Evolutionary conservation across 306 rosid genomes (phyloP).

Genomic region (Pyrus communis): DNA sequence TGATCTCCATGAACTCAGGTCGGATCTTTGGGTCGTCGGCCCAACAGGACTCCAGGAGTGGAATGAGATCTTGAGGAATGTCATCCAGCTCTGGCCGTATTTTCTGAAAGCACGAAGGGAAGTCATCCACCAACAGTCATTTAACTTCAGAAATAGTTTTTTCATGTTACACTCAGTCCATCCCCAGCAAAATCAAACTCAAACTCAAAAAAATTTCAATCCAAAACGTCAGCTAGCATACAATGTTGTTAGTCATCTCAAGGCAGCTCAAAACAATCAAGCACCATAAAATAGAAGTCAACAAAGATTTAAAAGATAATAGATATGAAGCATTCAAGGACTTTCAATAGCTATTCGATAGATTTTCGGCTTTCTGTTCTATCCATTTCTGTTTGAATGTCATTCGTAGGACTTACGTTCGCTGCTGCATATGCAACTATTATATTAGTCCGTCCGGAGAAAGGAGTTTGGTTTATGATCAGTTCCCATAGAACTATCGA

Average conservation of each 20-base stretch:
- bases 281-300: neutral
- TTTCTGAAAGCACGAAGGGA: neutral
- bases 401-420: constrained; percentile 24
- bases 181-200: neutral
- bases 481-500: constrained; percentile 52
- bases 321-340: neutral
- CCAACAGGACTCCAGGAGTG: constrained; percentile 63
- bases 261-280: neutral
- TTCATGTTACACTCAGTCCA: neutral
- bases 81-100: constrained; percentile 33
- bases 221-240: neutral
- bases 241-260: neutral
- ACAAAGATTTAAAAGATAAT: neutral
- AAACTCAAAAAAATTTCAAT: neutral
- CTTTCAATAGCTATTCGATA: neutral
- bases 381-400: neutral
- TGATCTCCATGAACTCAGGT: constrained; percentile 47
- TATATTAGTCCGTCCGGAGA: constrained; percentile 29
- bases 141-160: neutral
- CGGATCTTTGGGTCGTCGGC: constrained; percentile 40
- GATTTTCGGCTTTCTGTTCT: neutral
- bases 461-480: constrained; percentile 51
- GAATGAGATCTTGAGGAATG: constrained; percentile 29
- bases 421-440: constrained; percentile 62
- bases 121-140: neutral